These are phyloP conservation scores for Tulasnella sp. DNA, from an alignment of 768 basidiomycete genomes.

Conservation along the genomic window DNA sequence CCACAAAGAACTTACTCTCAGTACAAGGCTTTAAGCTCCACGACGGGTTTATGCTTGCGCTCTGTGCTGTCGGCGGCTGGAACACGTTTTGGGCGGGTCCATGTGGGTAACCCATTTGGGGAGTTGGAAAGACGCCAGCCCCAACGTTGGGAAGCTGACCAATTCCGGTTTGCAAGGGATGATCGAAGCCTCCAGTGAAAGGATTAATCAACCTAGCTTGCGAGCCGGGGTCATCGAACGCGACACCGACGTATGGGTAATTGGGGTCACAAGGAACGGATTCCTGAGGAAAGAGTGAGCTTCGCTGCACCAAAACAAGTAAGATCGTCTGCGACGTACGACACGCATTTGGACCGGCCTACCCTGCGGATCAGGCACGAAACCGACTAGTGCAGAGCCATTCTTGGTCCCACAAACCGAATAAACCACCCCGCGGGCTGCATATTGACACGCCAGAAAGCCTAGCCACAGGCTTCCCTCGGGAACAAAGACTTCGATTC, in stretches of 20 bases:
- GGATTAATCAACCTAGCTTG: no score
- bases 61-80: neutral
- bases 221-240: neutral
- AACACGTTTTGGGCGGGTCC: no score
- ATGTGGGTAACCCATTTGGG: no score
- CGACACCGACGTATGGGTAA: neutral
- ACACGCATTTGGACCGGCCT: neutral
- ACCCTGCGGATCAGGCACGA: neutral
- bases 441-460: neutral
- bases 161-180: no score
- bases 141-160: no score
- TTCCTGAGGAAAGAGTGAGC: neutral
- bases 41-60: neutral
- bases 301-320: neutral
- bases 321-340: neutral
- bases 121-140: no score
- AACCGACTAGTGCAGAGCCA: neutral
- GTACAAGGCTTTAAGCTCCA: neutral
- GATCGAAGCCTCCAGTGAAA: no score
- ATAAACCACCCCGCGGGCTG: neutral
- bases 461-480: neutral
- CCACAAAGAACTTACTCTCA: neutral
- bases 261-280: neutral
- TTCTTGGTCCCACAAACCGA: neutral
- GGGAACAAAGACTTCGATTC: neutral